Conservation (phyloP, 2,329 filamentous ascomycete species). For the Trichoderma arundinaceum region DNA sequence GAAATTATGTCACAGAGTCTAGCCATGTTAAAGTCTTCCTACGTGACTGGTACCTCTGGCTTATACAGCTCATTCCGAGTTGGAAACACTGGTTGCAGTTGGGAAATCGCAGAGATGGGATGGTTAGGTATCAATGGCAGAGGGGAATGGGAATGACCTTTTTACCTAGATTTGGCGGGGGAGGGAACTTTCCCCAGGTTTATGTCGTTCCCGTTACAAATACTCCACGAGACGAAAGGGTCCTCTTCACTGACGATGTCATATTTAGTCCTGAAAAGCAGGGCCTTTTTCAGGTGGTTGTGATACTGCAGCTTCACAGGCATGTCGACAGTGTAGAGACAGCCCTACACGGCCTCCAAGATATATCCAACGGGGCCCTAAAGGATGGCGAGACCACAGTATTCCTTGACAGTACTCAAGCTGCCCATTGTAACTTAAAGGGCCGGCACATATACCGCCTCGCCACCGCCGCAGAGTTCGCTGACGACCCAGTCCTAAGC, state of each 20-base stretch:
- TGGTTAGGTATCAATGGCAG: conserved; percentile 24
- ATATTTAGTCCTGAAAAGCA: conserved; percentile 13
- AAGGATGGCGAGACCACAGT: neutral
- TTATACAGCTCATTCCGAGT: conserved; percentile 33
- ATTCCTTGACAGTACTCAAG: neutral
- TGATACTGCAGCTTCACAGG: neutral
- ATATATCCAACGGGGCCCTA: neutral
- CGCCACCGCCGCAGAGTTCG: conserved; percentile 23
- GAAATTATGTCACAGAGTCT: conserved; percentile 25
- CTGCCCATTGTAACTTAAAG: neutral
- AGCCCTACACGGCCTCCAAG: neutral
- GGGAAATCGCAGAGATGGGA: conserved; percentile 31
- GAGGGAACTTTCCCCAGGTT: neutral
- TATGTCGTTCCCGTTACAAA: neutral
- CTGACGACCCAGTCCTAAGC: neutral
- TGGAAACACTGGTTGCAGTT: conserved; percentile 24
- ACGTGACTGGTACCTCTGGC: conserved; percentile 35
- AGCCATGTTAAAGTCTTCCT: conserved; percentile 32
- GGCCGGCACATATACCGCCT: neutral
- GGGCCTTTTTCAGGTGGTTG: neutral
- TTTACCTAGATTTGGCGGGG: neutral
- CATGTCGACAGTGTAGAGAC: neutral
- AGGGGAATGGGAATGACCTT: conserved; percentile 26
- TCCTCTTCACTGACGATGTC: conserved; percentile 32
- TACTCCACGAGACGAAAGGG: neutral